Conservation (phyloP, 352 stramenopile genomes). For the Pythium insidiosum region DNA sequence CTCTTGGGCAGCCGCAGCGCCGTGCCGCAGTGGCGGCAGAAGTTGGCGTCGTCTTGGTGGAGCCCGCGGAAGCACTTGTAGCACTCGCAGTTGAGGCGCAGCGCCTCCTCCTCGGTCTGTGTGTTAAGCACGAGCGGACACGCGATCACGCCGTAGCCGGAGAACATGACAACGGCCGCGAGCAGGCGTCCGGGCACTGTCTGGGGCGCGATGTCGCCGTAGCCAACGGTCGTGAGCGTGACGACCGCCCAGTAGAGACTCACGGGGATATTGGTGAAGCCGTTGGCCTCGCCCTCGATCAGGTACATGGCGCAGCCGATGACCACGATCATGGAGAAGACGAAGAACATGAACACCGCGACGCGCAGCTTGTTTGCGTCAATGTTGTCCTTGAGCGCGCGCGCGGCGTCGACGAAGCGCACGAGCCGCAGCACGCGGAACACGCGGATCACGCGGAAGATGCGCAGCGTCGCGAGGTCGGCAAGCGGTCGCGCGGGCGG, state of each 20-base stretch:
- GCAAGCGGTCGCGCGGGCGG: constrained; percentile 44
- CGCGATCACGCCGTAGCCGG: constrained; percentile 39
- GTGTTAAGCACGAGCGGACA: constrained; percentile 39
- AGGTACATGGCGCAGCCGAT: constrained; percentile 82
- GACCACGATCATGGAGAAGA: constrained; percentile 73
- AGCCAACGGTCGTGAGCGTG: constrained; percentile 46
- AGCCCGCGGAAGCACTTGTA: constrained; percentile 27
- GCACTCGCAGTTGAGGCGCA: constrained; percentile 33
- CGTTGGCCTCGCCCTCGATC: constrained; percentile 68
- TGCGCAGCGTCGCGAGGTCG: constrained; percentile 58
- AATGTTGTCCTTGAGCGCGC: constrained; percentile 68
- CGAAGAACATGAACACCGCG: constrained; percentile 63
- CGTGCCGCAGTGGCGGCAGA: constrained; percentile 32
- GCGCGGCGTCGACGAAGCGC: constrained; percentile 61
- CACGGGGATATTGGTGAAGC: constrained; percentile 62
- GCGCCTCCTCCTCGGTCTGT: constrained; percentile 22
- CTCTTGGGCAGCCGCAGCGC: constrained; percentile 22
- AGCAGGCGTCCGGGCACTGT: constrained; percentile 39
- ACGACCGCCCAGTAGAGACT: constrained; percentile 48
- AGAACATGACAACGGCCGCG: constrained; percentile 41
- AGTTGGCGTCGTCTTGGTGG: constrained; percentile 42
- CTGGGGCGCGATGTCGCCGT: constrained; percentile 39
- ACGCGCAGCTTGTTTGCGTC: constrained; percentile 75
- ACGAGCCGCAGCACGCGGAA: constrained; percentile 68
- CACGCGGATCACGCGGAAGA: constrained; percentile 74